Conservation (phyloP, 805 yeast species). For the Candida nitratophila region DNA sequence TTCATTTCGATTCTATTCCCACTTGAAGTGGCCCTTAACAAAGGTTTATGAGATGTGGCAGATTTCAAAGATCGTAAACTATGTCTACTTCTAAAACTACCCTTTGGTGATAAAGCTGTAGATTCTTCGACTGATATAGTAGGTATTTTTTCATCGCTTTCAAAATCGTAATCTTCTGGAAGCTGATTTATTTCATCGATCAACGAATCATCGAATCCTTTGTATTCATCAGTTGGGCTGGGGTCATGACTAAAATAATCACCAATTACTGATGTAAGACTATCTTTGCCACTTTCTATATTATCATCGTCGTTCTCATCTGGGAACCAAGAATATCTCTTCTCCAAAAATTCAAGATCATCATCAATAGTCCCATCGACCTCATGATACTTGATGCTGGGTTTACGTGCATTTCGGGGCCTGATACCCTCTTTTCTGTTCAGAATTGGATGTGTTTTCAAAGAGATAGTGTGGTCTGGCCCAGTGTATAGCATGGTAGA, state of each 20-base stretch:
- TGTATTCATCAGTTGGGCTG: slow-evolving; percentile 4
- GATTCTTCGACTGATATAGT: not conserved
- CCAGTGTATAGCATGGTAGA: too few relatives aligned
- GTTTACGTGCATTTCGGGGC: not conserved
- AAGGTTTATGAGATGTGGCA: not conserved
- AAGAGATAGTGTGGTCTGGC: not conserved
- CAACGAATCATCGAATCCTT: slow-evolving; percentile 16
- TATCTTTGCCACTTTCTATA: not conserved
- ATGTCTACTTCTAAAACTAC: not conserved
- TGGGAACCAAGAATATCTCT: slow-evolving; percentile 23
- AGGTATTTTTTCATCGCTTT: not conserved
- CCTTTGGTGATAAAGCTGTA: not conserved
- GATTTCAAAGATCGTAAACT: not conserved
- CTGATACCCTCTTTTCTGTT: not conserved
- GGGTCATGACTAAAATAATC: not conserved
- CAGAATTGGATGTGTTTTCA: not conserved
- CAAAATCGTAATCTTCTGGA: slow-evolving; percentile 30
- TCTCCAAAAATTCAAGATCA: slow-evolving; percentile 14
- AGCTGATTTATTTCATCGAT: slow-evolving; percentile 29
- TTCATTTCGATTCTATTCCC: slow-evolving; percentile 14
- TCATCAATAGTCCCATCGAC: slow-evolving; percentile 6
- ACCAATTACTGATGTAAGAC: not conserved
- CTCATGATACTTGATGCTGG: slow-evolving; percentile 14
- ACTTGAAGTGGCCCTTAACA: not conserved
- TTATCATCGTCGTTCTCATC: slow-evolving; percentile 10